Percentiles rank a stretch among this genome's conserved stretches.
These are phyloP conservation scores for Moesziomyces parantarcticus DNA, from an alignment of 1,284 basidiomycete genomes.

Conservation along the genomic window DNA sequence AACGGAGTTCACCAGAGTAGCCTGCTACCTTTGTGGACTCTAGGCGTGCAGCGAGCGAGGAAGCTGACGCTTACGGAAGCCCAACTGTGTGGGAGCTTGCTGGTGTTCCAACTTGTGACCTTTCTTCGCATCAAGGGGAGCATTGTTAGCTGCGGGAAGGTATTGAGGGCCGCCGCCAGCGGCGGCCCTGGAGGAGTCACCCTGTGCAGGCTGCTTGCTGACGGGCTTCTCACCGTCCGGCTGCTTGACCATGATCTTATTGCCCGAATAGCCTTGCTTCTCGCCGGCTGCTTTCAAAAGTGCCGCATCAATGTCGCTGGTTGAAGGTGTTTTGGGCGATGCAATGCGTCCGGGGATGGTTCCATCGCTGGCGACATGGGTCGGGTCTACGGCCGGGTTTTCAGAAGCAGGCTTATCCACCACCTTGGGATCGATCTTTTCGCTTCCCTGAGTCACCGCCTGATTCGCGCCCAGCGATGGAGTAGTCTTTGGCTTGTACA, in stretches of 20 bases:
- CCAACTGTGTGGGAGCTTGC: conserved; percentile 26
- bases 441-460: neutral
- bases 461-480: too few relatives aligned
- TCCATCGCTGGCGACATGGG: conserved; percentile 9
- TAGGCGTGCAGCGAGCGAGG: too few relatives aligned
- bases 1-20: too few relatives aligned
- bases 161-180: too few relatives aligned
- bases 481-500: conserved; percentile 14
- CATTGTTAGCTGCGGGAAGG: too few relatives aligned
- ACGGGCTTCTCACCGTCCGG: neutral
- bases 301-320: neutral
- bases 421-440: conserved; percentile 13
- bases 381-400: conserved; percentile 9
- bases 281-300: too few relatives aligned
- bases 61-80: conserved; percentile 18
- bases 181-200: too few relatives aligned
- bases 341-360: conserved; percentile 10
- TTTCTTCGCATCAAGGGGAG: neutral
- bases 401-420: conserved; percentile 3
- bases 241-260: neutral
- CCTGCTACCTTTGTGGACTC: too few relatives aligned
- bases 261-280: too few relatives aligned
- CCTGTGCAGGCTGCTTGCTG: too few relatives aligned
- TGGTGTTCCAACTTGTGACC: conserved; percentile 1
- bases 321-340: neutral